Conservation (phyloP, 1,284 basidiomycete species). For the Coriolopsis trogii region DNA sequence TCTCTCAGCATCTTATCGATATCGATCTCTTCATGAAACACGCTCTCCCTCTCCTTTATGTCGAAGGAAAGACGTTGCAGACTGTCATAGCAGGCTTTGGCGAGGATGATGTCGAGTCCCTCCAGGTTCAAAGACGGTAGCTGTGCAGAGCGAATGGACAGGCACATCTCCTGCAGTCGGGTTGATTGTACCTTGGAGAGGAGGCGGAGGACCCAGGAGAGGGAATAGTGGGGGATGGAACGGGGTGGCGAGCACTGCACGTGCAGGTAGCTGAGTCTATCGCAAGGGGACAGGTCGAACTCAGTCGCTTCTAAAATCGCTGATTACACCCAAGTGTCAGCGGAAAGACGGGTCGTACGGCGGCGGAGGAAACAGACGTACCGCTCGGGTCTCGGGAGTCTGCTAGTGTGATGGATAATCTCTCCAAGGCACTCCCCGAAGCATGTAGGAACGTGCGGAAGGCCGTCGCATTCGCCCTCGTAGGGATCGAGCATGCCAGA, state of each 20-base stretch:
- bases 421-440: slow-evolving; percentile 19
- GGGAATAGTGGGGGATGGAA: slow-evolving; percentile 18
- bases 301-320: slow-evolving; percentile 23
- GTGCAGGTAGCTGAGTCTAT: slow-evolving; percentile 20
- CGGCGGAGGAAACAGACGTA: slow-evolving; percentile 16
- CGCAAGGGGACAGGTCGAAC: slow-evolving; percentile 20
- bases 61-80: slow-evolving; percentile 18
- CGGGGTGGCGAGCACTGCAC: slow-evolving; percentile 17
- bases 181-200: slow-evolving; percentile 25
- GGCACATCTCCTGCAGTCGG: slow-evolving; percentile 14
- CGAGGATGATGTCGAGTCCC: slow-evolving; percentile 28
- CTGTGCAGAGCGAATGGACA: slow-evolving; percentile 19
- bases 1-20: not conserved
- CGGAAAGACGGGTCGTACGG: not conserved
- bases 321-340: not conserved
- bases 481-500: slow-evolving; percentile 24
- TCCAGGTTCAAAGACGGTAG: slow-evolving; percentile 26
- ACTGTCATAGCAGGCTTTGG: slow-evolving; percentile 15
- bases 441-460: slow-evolving; percentile 23
- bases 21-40: not conserved
- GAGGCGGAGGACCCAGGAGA: slow-evolving; percentile 31
- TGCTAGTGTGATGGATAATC: slow-evolving; percentile 24
- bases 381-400: slow-evolving; percentile 28
- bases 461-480: slow-evolving; percentile 20
- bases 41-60: slow-evolving; percentile 3